Evolutionary conservation across 1,284 basidiomycete genomes (phyloP).

Genomic region (Trametes versicolor): DNA sequence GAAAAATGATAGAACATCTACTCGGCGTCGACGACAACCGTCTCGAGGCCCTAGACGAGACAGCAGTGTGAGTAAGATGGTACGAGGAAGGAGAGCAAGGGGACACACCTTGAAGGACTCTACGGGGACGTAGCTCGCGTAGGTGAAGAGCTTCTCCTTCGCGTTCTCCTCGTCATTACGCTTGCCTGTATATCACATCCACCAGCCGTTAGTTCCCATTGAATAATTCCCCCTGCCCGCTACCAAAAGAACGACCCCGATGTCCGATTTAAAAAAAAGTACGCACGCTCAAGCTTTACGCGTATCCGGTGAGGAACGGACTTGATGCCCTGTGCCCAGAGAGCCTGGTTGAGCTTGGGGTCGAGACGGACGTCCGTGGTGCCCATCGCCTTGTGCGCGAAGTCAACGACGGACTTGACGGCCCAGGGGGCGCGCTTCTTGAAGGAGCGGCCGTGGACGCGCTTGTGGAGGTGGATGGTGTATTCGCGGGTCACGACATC

Average conservation of each 20-base stretch:
- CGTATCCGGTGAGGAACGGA: slow-evolving; percentile 90
- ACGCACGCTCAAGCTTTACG: slow-evolving; percentile 93
- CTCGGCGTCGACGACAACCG: slow-evolving; percentile 81
- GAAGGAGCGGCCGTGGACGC: slow-evolving; percentile 89
- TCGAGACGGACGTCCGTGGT: slow-evolving; percentile 92
- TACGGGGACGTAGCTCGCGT: slow-evolving; percentile 85
- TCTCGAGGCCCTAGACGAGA: slow-evolving; percentile 77
- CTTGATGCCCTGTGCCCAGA: slow-evolving; percentile 93
- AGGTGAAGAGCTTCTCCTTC: slow-evolving; percentile 97
- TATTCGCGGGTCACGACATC: slow-evolving; percentile 98
- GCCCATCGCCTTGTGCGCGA: slow-evolving; percentile 94
- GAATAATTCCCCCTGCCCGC: background rate
- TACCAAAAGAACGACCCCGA: background rate
- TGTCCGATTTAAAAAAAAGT: background rate
- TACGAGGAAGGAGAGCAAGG: background rate
- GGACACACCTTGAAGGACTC: slow-evolving; percentile 83
- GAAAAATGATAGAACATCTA: slow-evolving; percentile 44
- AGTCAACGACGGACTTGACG: slow-evolving; percentile 90
- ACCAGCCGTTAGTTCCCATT: background rate
- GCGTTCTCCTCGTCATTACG: slow-evolving; percentile 96
- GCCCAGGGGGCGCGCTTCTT: slow-evolving; percentile 96
- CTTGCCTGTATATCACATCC: slow-evolving; percentile 62
- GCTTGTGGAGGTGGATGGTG: slow-evolving; percentile 96
- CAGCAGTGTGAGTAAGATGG: slow-evolving; percentile 3
- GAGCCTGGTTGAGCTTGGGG: slow-evolving; percentile 92